Percentiles rank a stretch among this genome's conserved stretches.
phyloP scores from a whole-genome alignment of 345 rosid species.

The Draba incana region DNA sequence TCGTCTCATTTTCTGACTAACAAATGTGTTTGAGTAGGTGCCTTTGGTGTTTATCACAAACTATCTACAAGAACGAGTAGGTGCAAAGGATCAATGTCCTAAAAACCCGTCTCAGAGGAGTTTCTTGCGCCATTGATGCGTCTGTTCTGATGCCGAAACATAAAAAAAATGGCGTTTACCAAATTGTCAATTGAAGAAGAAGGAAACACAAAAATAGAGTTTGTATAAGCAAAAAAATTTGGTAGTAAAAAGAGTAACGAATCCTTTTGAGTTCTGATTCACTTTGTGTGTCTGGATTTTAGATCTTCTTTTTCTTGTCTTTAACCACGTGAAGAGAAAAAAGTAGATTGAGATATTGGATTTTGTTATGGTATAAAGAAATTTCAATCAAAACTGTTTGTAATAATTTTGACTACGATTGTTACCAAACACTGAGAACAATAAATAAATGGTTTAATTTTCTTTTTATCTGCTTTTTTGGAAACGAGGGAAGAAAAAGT shows the following conservation, averaged over 20 bases:
- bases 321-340: constrained; percentile 14
- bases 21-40: constrained; percentile 51
- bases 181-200: constrained; percentile 24
- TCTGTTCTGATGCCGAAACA: constrained; percentile 13
- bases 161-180: not conserved
- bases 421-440: not conserved
- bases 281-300: constrained; percentile 2
- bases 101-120: not conserved
- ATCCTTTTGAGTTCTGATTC: constrained; percentile 11
- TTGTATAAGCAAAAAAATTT: constrained; percentile 39
- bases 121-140: constrained; percentile 9
- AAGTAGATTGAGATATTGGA: constrained; percentile 25
- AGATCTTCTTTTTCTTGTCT: constrained; percentile 5
- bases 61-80: constrained; percentile 70
- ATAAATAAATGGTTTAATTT: not conserved
- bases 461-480: not conserved
- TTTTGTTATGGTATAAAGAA: constrained; percentile 23
- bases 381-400: not conserved
- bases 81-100: constrained; percentile 53
- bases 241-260: constrained; percentile 12
- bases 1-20: constrained; percentile 17
- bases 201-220: constrained; percentile 11
- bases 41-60: constrained; percentile 86
- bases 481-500: not conserved
- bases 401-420: constrained; percentile 11